These are phyloP conservation scores for Sideroxylon spinosum DNA, from an alignment of 179 eudicot species.

Conservation along the genomic window DNA sequence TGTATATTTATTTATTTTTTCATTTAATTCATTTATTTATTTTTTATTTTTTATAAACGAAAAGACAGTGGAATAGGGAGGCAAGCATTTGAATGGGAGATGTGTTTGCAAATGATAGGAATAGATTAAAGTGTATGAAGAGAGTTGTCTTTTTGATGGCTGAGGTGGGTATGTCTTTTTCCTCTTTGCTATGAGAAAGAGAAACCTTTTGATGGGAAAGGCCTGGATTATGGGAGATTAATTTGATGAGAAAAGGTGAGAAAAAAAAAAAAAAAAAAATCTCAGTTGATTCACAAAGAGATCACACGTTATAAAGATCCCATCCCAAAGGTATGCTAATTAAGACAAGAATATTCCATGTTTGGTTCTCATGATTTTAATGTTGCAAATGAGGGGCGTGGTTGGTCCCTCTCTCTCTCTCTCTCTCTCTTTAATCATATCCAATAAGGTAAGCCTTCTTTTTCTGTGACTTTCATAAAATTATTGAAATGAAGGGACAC, in stretches of 20 bases:
- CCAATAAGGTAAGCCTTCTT: not conserved
- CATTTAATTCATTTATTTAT: not conserved
- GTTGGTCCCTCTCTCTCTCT: too few species aligned
- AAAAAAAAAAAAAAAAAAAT: not conserved
- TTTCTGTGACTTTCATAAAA: not conserved
- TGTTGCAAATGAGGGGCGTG: too few species aligned
- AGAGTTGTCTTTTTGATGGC: not conserved
- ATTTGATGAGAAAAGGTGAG: not conserved
- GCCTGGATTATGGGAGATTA: not conserved
- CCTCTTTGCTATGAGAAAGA: not conserved
- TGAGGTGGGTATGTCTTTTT: not conserved
- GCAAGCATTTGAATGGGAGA: slow-evolving; percentile 1
- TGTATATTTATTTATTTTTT: not conserved
- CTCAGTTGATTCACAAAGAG: not conserved
- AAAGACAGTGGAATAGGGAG: not conserved
- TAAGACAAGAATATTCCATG: not conserved
- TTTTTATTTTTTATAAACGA: not conserved
- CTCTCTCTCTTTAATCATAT: not conserved
- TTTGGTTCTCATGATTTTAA: slow-evolving; percentile 1
- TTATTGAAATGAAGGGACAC: not conserved
- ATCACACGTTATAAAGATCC: not conserved
- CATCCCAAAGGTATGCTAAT: not conserved
- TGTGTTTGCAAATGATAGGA: not conserved
- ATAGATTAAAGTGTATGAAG: not conserved
- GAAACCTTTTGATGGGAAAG: slow-evolving; percentile 8